Conservation (phyloP, 768 basidiomycete genomes). For the Clitopilus hobsonii region DNA sequence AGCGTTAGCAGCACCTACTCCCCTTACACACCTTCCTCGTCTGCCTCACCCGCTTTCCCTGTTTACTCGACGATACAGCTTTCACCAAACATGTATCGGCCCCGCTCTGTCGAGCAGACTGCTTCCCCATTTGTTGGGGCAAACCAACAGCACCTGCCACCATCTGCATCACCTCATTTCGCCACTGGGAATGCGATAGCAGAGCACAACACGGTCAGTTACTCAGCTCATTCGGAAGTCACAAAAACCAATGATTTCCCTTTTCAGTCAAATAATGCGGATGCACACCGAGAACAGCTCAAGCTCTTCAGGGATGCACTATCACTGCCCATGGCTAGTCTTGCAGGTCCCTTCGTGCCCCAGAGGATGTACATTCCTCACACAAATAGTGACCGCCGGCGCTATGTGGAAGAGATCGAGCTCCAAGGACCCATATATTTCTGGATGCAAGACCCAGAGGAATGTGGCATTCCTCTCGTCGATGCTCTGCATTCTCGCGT, state of each 20-base stretch:
- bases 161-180: neutral
- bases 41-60: neutral
- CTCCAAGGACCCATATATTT: slow-evolving; percentile 67
- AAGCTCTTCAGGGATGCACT: slow-evolving; percentile 39
- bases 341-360: slow-evolving; percentile 52
- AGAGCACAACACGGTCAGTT: neutral
- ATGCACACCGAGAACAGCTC: slow-evolving; percentile 40
- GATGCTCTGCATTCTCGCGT: slow-evolving; percentile 64
- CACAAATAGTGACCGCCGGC: slow-evolving; percentile 69
- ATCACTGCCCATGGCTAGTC: slow-evolving; percentile 26
- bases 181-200: neutral
- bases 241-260: neutral
- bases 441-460: slow-evolving; percentile 43
- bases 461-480: slow-evolving; percentile 56
- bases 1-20: neutral
- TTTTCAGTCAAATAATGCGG: slow-evolving; percentile 19
- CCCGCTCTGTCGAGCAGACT: neutral
- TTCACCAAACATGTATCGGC: neutral
- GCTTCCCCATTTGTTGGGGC: neutral
- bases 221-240: neutral
- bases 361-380: slow-evolving; percentile 73
- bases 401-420: slow-evolving; percentile 69
- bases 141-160: neutral
- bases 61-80: neutral
- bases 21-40: neutral